Conservation (phyloP, 2,329 filamentous ascomycete species). For the Trichoderma sp. region DNA sequence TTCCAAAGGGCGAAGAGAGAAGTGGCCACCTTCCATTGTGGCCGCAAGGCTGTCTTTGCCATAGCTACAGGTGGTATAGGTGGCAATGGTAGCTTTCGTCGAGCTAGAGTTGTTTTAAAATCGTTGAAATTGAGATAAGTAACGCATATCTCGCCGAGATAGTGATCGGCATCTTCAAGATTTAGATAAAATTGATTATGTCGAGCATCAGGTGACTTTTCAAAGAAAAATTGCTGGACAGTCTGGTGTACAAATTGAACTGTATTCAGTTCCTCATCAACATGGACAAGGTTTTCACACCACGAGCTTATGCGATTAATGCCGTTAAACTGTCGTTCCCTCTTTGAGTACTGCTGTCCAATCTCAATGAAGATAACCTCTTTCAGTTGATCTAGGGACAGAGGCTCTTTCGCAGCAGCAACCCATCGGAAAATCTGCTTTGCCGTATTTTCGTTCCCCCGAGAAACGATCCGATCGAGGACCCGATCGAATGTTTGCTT, state of each 20-base stretch:
- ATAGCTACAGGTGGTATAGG: background rate
- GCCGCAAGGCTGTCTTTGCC: background rate
- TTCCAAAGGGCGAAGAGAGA: background rate
- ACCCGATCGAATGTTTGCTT: conserved; percentile 21
- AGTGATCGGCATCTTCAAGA: conserved; percentile 27
- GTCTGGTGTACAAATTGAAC: conserved; percentile 36
- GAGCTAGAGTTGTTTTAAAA: conserved; percentile 33
- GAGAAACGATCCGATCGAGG: conserved; percentile 17
- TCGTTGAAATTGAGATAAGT: conserved; percentile 40
- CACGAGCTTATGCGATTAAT: conserved; percentile 30
- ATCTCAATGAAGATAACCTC: conserved; percentile 38
- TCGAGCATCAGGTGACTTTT: background rate
- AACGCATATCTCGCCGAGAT: conserved; percentile 36
- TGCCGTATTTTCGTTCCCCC: background rate
- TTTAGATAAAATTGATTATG: conserved; percentile 23
- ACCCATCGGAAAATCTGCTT: conserved; percentile 28
- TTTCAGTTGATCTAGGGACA: conserved; percentile 36
- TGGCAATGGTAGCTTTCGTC: background rate
- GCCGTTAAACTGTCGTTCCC: conserved; percentile 28
- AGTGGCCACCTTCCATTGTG: background rate
- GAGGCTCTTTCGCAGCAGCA: conserved; percentile 30
- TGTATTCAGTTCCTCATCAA: conserved; percentile 30
- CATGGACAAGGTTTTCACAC: conserved; percentile 34
- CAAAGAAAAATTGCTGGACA: conserved; percentile 31
- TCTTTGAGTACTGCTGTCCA: conserved; percentile 23